Conservation (phyloP, 495 filamentous ascomycete genomes). For the Polyplosphaeria fusca region DNA sequence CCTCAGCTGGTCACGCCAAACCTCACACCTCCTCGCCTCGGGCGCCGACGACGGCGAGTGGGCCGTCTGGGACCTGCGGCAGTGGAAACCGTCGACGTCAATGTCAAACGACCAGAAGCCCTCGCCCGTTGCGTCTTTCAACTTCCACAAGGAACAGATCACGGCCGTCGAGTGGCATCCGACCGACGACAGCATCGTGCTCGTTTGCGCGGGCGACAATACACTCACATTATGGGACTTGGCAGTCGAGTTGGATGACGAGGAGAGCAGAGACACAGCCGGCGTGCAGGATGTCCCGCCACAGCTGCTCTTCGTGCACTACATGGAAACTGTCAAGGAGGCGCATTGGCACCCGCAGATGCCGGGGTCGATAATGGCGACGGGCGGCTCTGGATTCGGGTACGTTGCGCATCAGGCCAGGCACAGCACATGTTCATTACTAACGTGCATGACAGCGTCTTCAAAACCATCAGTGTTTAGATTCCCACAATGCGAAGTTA, state of each 20-base stretch:
- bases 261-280: constrained; percentile 86
- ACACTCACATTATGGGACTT: constrained; percentile 96
- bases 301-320: constrained; percentile 93
- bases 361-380: constrained; percentile 84
- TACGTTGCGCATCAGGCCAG: constrained; percentile 39
- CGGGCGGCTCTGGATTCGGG: constrained; percentile 81
- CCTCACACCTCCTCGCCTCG: constrained; percentile 82
- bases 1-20: constrained; percentile 86
- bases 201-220: constrained; percentile 88
- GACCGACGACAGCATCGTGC: constrained; percentile 88
- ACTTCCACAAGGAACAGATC: constrained; percentile 92
- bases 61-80: constrained; percentile 93
- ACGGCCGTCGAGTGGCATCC: constrained; percentile 98
- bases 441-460: constrained; percentile 23
- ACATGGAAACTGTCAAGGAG: constrained; percentile 91
- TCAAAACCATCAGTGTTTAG: constrained; percentile 53
- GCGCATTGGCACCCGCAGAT: constrained; percentile 97
- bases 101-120: constrained; percentile 48
- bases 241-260: constrained; percentile 92
- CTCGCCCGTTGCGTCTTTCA: constrained; percentile 79
- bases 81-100: constrained; percentile 72
- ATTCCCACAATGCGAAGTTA: not conserved
- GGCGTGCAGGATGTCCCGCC: constrained; percentile 87
- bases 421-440: not conserved
- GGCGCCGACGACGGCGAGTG: constrained; percentile 92